Conservation (phyloP, 148 eudicot genomes). For the Cornus suecica region DNA sequence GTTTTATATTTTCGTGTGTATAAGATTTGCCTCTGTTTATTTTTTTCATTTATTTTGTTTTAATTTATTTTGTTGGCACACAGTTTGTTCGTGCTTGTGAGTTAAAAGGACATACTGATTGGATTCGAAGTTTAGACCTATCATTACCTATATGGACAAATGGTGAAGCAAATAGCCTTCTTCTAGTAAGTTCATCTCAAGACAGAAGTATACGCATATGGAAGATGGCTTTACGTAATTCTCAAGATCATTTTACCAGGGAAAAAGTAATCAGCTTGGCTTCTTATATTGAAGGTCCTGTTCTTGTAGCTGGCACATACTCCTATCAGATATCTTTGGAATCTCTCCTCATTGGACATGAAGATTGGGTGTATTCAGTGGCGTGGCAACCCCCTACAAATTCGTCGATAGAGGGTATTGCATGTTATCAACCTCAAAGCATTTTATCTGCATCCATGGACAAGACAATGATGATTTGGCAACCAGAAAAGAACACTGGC, state of each 20-base stretch:
- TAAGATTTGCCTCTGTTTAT: conserved; percentile 2
- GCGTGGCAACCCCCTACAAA: conserved; percentile 82
- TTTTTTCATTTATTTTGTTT: no score
- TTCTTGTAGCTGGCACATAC: conserved; percentile 57
- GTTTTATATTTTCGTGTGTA: neutral
- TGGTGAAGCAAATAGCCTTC: conserved; percentile 43
- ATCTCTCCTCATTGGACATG: conserved; percentile 94
- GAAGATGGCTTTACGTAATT: conserved; percentile 57
- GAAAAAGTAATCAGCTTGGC: conserved; percentile 55
- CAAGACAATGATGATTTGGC: conserved; percentile 99
- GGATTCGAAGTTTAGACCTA: conserved; percentile 92
- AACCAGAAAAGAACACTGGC: conserved; percentile 88
- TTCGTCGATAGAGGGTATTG: conserved; percentile 34
- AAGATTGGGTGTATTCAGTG: conserved; percentile 98
- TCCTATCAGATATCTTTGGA: conserved; percentile 83
- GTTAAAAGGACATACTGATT: conserved; percentile 92
- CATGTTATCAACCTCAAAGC: conserved; percentile 61
- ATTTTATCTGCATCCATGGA: conserved; percentile 97
- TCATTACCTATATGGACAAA: conserved; percentile 63
- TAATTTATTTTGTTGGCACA: neutral
- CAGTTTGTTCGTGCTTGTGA: conserved; percentile 91
- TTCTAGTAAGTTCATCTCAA: conserved; percentile 88
- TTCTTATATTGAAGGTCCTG: conserved; percentile 90
- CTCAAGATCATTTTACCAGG: conserved; percentile 29
- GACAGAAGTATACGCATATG: conserved; percentile 85